Percentiles rank a stretch among this genome's conserved stretches.
Conservation (phyloP, 768 basidiomycete species). For the Clathrus columnatus region DNA sequence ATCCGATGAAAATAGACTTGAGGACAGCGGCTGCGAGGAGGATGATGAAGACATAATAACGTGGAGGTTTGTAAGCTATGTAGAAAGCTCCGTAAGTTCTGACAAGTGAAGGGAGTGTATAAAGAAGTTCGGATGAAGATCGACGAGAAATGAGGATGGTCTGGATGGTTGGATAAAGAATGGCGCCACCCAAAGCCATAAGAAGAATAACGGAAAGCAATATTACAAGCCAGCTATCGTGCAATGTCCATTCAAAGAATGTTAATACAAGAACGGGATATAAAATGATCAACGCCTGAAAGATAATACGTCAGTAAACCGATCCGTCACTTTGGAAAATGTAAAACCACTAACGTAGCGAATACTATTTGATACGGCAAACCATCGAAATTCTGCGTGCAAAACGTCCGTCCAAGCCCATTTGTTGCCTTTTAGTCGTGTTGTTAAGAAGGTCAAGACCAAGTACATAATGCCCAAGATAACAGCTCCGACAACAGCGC, state of each 20-base stretch:
- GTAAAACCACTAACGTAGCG: slow-evolving; percentile 47
- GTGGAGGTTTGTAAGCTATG: slow-evolving; percentile 53
- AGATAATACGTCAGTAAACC: background rate
- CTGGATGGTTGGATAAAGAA: slow-evolving; percentile 42
- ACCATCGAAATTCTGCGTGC: slow-evolving; percentile 8
- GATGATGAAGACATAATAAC: slow-evolving; percentile 59
- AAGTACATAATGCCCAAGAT: slow-evolving; percentile 46
- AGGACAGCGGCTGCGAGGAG: slow-evolving; percentile 51
- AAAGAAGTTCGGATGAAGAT: slow-evolving; percentile 30
- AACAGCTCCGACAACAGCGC: slow-evolving; percentile 49
- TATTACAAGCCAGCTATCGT: slow-evolving; percentile 81
- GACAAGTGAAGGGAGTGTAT: slow-evolving; percentile 29
- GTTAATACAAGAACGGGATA: slow-evolving; percentile 69
- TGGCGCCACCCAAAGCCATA: slow-evolving; percentile 37
- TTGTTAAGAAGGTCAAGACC: slow-evolving; percentile 27
- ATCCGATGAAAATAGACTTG: slow-evolving; percentile 65
- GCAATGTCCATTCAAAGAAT: slow-evolving; percentile 86
- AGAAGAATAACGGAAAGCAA: slow-evolving; percentile 69
- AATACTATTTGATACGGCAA: slow-evolving; percentile 25
- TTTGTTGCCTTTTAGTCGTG: slow-evolving; percentile 10
- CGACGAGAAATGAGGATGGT: slow-evolving; percentile 40
- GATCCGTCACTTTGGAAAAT: slow-evolving; percentile 2
- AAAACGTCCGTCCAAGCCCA: slow-evolving; percentile 20
- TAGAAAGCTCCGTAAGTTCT: slow-evolving; percentile 49
- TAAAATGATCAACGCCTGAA: slow-evolving; percentile 53